These are phyloP conservation scores for Daldinia caldariorum DNA, from an alignment of 495 filamentous ascomycete species.

Conservation along the genomic window DNA sequence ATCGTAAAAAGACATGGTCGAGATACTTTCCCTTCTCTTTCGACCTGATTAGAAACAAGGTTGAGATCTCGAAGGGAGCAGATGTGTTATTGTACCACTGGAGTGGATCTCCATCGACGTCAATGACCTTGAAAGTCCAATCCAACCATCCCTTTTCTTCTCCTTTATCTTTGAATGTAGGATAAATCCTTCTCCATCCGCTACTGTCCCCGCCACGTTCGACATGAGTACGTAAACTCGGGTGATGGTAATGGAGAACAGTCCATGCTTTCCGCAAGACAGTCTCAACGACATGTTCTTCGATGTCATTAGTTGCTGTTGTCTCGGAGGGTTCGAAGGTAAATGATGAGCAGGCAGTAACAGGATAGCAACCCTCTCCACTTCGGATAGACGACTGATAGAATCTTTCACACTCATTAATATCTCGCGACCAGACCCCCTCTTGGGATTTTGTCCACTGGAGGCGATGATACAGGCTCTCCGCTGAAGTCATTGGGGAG, in stretches of 20 bases:
- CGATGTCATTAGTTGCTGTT: conserved; percentile 12
- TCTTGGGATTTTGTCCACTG: conserved; percentile 41
- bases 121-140: conserved; percentile 50
- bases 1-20: conserved; percentile 55
- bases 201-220: conserved; percentile 39
- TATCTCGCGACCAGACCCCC: conserved; percentile 53
- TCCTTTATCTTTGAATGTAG: conserved; percentile 26
- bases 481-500: background rate
- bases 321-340: conserved; percentile 51
- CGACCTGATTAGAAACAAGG: conserved; percentile 52
- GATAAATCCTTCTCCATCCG: conserved; percentile 55
- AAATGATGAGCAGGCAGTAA: conserved; percentile 54
- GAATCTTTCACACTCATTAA: conserved; percentile 58
- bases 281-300: conserved; percentile 32
- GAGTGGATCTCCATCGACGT: conserved; percentile 42
- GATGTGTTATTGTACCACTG: conserved; percentile 58
- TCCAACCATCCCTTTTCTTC: conserved; percentile 50
- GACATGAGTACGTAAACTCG: conserved; percentile 55
- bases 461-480: conserved; percentile 7
- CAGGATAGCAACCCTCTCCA: conserved; percentile 43
- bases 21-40: conserved; percentile 12
- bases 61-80: conserved; percentile 50
- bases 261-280: conserved; percentile 56
- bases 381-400: conserved; percentile 51
- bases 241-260: conserved; percentile 54